A percentile compares a stretch with the other conserved stretches of the same genome.
phyloP scores from a whole-genome alignment of 169 alveolate species.

The Babesia caballi region DNA sequence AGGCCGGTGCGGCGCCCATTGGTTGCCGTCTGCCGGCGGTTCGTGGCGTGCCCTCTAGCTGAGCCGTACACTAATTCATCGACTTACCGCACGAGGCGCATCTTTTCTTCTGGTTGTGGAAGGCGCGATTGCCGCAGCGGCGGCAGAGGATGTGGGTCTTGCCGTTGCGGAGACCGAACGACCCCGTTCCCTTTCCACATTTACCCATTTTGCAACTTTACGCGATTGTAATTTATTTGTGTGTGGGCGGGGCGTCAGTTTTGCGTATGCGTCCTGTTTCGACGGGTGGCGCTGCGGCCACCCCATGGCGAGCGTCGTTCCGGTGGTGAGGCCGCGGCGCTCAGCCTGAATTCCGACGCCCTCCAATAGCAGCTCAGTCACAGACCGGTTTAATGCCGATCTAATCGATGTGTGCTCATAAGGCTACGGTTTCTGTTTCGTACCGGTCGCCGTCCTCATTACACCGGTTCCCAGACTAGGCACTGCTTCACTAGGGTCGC shows the following conservation, averaged over 20 bases:
- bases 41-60: not conserved
- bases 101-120: slow-evolving; percentile 90
- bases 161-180: slow-evolving; percentile 94
- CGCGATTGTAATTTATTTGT: not conserved
- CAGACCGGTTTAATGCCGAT: no score
- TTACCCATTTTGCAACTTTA: slow-evolving; percentile 80
- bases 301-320: slow-evolving; percentile 35
- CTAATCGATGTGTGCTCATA: no score
- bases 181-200: slow-evolving; percentile 95
- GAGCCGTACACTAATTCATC: not conserved
- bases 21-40: not conserved
- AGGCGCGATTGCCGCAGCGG: slow-evolving; percentile 93
- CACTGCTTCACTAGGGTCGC: no score
- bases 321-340: slow-evolving; percentile 2
- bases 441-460: no score
- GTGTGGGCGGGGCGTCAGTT: not conserved
- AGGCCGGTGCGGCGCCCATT: not conserved
- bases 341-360: no score
- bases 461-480: no score
- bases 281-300: not conserved
- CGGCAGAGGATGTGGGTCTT: slow-evolving; percentile 95
- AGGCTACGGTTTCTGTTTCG: no score
- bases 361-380: no score
- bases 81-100: slow-evolving; percentile 93
- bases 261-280: not conserved